Evolutionary conservation across 805 yeast genomes (phyloP), one percentile per base, ranked within the genome.

Genomic region (Scheffersomyces stipitis): DNA sequence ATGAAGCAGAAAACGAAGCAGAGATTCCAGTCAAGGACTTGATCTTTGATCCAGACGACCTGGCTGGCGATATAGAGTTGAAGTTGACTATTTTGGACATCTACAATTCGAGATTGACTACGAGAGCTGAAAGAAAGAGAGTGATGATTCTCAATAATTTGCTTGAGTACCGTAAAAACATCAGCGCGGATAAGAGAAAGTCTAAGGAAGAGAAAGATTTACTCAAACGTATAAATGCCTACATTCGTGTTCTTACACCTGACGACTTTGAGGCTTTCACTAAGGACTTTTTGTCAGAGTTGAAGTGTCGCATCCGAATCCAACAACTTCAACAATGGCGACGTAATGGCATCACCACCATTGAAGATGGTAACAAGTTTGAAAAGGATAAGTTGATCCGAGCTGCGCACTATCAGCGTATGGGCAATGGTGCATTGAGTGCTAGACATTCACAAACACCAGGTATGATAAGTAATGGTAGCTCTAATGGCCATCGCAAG

Each of bases 1-100:
- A 83, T 41, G 99, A 93, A 59, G 89, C 86, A 27, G 99, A 93
- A 58, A 93, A 93, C 52, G 99, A 93, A 38, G 98, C 99, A 0
- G 99, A 93, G 62, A 73, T 83, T 38, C 82, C 93, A 0, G 87
- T 93, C 14, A 93, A 93, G 56, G 99, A 93, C 58, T 87, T 93
- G 95, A 76, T 83, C 2, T 93, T 95, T 54, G 98, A 93, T 51
- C 86, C 91, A 0, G 98, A 91, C 35, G 99, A 93, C 53, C 80
- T 81, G 37, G 80, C 83, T 15, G 81, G 83, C 28, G 99, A 93
- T 57, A 84, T 91, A 31, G 96, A 93, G 54, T 74, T 93, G 56
- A 93, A 93, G 60, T 71, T 93, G 43, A 80, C 95, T 0, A 82
- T 90, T 2, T 66, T 93, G 48, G 95, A 88, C 45, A 90, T 93